Evolutionary conservation across 495 filamentous ascomycete genomes (phyloP).

Genomic region (Hypoxylon lenormandii): DNA sequence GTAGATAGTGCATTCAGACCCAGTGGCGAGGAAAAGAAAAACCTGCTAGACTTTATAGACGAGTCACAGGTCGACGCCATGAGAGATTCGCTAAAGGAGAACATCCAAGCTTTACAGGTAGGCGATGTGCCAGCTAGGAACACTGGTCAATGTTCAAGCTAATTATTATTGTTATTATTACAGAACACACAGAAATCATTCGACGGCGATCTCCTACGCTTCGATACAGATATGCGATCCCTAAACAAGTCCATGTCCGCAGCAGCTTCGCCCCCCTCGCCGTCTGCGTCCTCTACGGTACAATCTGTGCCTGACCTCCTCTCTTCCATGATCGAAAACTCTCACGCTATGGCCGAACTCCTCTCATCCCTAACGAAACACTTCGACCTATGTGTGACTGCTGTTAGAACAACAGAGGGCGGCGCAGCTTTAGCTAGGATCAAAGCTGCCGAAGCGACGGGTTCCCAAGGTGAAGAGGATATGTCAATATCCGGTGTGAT

Average conservation of each 20-base stretch:
- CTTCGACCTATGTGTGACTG: slow-evolving; percentile 93
- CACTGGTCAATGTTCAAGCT: slow-evolving; percentile 17
- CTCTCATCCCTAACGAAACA: slow-evolving; percentile 87
- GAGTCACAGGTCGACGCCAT: slow-evolving; percentile 79
- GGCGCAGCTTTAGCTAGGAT: slow-evolving; percentile 76
- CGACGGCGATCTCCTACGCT: slow-evolving; percentile 70
- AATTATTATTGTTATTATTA: slow-evolving; percentile 21
- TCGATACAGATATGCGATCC: slow-evolving; percentile 70
- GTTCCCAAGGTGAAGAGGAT: slow-evolving; percentile 69
- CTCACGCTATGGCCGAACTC: slow-evolving; percentile 82
- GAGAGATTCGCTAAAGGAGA: slow-evolving; percentile 72
- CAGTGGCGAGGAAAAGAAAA: slow-evolving; percentile 72
- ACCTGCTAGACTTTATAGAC: slow-evolving; percentile 90
- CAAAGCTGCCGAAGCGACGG: slow-evolving; percentile 66
- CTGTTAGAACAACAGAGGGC: slow-evolving; percentile 91
- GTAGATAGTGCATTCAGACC: slow-evolving; percentile 82
- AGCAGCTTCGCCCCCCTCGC: slow-evolving; percentile 50
- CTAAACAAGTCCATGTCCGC: slow-evolving; percentile 56
- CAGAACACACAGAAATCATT: slow-evolving; percentile 71
- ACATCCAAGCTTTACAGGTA: slow-evolving; percentile 68
- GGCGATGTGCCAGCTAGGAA: slow-evolving; percentile 13
- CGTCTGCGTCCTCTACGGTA: slow-evolving; percentile 55
- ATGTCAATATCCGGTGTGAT: slow-evolving; percentile 69
- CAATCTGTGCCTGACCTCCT: slow-evolving; percentile 75
- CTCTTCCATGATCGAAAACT: slow-evolving; percentile 77